Evolutionary conservation across 2,329 filamentous ascomycete species (phyloP).

Genomic region (Ceratocystiopsis minuta): DNA sequence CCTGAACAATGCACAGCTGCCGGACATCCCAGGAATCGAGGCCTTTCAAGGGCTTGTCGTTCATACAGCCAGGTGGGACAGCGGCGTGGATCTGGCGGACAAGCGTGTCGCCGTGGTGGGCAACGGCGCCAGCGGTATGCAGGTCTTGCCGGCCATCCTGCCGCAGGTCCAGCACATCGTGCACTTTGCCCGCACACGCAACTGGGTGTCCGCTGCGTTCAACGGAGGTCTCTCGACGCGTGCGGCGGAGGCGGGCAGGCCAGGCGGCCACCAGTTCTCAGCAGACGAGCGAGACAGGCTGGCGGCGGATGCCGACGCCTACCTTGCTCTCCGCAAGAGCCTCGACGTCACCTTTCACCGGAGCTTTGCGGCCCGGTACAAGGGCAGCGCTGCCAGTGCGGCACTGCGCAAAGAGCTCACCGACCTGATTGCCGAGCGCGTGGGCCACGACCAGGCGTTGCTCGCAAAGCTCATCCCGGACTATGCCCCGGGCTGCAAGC

Average conservation of each 20-base stretch:
- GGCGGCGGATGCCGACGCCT: too few relatives aligned
- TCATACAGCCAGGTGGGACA: not conserved
- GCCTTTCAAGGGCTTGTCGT: not conserved
- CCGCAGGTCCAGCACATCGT: slow-evolving; percentile 2
- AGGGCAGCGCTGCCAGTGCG: not conserved
- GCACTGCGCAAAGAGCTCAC: not conserved
- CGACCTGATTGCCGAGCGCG: slow-evolving; percentile 1
- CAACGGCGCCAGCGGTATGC: slow-evolving; percentile 6
- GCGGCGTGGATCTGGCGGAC: not conserved
- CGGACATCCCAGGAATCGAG: not conserved
- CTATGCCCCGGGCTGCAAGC: slow-evolving; percentile 10
- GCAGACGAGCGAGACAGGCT: too few relatives aligned
- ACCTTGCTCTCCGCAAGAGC: too few relatives aligned
- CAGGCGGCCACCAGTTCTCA: too few relatives aligned
- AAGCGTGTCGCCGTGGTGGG: slow-evolving; percentile 7
- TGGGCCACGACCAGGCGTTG: slow-evolving; percentile 3
- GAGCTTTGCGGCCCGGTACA: not conserved
- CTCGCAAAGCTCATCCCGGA: slow-evolving; percentile 9
- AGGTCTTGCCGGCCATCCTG: slow-evolving; percentile 3
- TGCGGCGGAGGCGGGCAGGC: too few relatives aligned
- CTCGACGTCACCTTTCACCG: slow-evolving; percentile 1
- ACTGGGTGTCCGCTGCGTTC: slow-evolving; percentile 4
- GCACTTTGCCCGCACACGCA: slow-evolving; percentile 5
- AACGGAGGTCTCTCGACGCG: too few relatives aligned
- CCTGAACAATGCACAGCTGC: not conserved